These are phyloP conservation scores for Apiospora malaysiana DNA, from an alignment of 2,329 filamentous ascomycete genomes.

Conservation along the genomic window DNA sequence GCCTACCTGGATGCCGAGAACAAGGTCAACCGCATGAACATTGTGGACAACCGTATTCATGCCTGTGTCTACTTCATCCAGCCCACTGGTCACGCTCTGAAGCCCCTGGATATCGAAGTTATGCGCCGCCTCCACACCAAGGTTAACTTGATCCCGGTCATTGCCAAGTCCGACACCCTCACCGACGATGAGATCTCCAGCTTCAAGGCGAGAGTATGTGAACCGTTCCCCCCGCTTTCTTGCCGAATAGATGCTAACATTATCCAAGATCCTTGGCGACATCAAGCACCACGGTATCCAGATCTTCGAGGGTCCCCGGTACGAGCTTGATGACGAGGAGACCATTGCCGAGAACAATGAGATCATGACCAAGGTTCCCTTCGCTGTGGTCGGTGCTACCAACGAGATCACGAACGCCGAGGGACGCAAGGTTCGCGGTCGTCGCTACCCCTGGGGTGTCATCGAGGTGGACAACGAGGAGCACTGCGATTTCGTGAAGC, in stretches of 20 bases:
- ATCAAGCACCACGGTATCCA: slow-evolving; percentile 97
- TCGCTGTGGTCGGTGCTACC: slow-evolving; percentile 96
- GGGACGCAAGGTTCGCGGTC: slow-evolving; percentile 93
- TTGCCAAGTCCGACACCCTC: slow-evolving; percentile 97
- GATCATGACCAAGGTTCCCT: slow-evolving; percentile 99
- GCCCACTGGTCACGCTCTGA: slow-evolving; percentile 96
- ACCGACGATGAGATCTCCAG: slow-evolving; percentile 94
- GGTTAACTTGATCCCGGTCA: slow-evolving; percentile 99
- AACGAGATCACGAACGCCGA: slow-evolving; percentile 90
- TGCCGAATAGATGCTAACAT: slow-evolving; percentile 22
- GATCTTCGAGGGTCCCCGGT: slow-evolving; percentile 98
- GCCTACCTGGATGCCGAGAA: slow-evolving; percentile 99
- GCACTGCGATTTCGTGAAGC: slow-evolving; percentile 99
- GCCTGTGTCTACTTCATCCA: slow-evolving; percentile 99
- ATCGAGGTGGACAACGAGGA: slow-evolving; percentile 99
- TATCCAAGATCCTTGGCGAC: slow-evolving; percentile 84
- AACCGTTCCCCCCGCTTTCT: background rate
- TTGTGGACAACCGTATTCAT: slow-evolving; percentile 98
- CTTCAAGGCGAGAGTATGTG: slow-evolving; percentile 94
- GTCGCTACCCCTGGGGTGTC: slow-evolving; percentile 96
- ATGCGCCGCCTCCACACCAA: slow-evolving; percentile 99
- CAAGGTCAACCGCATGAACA: slow-evolving; percentile 99
- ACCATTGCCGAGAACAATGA: slow-evolving; percentile 99
- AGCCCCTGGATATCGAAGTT: slow-evolving; percentile 98
- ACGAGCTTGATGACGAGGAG: slow-evolving; percentile 98